Base-by-base conservation (phyloP, 768 basidiomycete genomes). In the Paxillus involutus region DNA sequence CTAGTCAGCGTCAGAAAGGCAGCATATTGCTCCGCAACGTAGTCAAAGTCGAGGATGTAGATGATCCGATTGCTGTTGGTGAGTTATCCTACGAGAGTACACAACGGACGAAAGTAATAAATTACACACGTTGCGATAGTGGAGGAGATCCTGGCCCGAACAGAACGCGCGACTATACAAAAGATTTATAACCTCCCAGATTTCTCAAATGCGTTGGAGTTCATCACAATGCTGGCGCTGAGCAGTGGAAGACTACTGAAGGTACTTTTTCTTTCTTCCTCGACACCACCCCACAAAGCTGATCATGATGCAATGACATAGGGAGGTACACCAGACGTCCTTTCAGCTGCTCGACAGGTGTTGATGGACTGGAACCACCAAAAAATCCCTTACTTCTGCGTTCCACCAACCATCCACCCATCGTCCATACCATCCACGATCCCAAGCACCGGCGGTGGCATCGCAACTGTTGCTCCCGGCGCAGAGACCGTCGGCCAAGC, bases 301-400 rank as follows among this genome's bases (percentile, higher is more conserved):
- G 11, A 17, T n/a, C 30, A 30, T 58, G 46, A 53, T 32, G 19
- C 37, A 8, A 4, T 4, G 6, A 4, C 2, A 30, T 59, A 91
- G 89, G 94, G 94, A 30, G 96, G 96, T 45, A 88, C 93, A 0
- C 95, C 96, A 2, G 94, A 98, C 69, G 69, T 95, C 32, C 82
- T 87, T 41, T 77, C 88, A 6, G 82, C 93, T 0, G 93, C 95
- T 0, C 85, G 91, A 32, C 84, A 88, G 13, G 80, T 98, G 21
- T 71, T 98, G 1, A 82, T 77, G 46, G 94, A 99, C 66, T 99
- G 96, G 95, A 98, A 98, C 63, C 84, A 91, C 53, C 94, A 97
- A 68, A 96, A 93, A 65, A 96, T 98, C 11, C 89, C 91, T 0
- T 98, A 91, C 73, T 91, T 80, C 73, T 91, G 93, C 4, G 67